Evolutionary conservation across 2,329 filamentous ascomycete species (phyloP), one percentile per base, ranked within the genome.

Genomic region (Fulvia fulva): DNA sequence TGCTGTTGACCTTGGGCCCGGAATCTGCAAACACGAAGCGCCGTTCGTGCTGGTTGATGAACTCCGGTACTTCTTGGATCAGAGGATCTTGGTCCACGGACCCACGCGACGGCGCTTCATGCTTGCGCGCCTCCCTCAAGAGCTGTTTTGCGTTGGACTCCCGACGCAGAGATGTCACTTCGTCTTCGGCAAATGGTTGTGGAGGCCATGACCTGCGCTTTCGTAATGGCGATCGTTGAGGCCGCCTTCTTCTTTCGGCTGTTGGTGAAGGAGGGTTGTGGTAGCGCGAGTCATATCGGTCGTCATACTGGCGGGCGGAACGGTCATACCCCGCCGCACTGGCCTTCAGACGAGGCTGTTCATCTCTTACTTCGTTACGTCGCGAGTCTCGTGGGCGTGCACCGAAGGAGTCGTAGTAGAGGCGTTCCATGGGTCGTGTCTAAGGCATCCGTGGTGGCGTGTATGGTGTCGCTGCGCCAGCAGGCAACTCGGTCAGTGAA

Each of bases 111-210:
- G 80, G 78, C 26, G 83, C 80, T 58, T 87, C 83, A 63, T 87
- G 86, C 55, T 69, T 57, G 76, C 78, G 55, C 63, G 67, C 45
- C 65, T 71, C 52, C 64, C 63, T 65, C 37, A 71, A 59, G 34
- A 72, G 64, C 32, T 68, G 65, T 26, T 74, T 73, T 45, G 71
- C 67, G 25, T 78, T 77, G 65, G 83, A 74, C 69, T 91, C 88
- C 69, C 80, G 84, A 5, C 81, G 81, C 37, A 90, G 73, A 7
- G 87, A 83, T 14, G 77, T 79, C 16, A 70, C 75, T 71, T 90
- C 88, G 69, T 91, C 88, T 70, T 92, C 88, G 50, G 87, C 87
- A 34, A 74, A 85, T 3, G 88, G 86, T 19, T 79, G 78, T 1
- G 87, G 87, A 5, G 87, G 85, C 69, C 77, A 80, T 55, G 62